Percentiles rank a stretch among this genome's conserved stretches.
Conservation (phyloP, 306 rosid species). For the Pachyrhizus erosus region DNA sequence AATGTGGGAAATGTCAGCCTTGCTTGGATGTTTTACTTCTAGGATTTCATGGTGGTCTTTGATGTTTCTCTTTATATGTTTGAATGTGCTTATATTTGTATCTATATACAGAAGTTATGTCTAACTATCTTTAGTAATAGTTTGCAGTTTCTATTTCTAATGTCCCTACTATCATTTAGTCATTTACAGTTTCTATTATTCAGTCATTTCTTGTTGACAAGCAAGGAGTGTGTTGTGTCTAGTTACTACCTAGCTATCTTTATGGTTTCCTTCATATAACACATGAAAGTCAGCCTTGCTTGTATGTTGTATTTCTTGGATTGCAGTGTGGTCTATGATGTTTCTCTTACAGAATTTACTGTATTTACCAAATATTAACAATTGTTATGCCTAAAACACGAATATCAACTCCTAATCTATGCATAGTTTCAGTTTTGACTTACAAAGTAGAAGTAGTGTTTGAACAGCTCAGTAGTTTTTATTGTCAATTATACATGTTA, state of each 20-base stretch:
- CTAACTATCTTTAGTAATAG: neutral
- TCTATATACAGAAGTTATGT: neutral
- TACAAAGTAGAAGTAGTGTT: neutral
- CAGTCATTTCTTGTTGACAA: neutral
- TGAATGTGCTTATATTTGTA: too few relatives aligned
- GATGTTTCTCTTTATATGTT: too few relatives aligned
- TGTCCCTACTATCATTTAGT: neutral
- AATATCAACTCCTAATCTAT: neutral
- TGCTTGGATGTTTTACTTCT: too few relatives aligned
- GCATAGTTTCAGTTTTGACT: neutral
- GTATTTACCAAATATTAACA: neutral
- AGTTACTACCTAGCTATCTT: neutral
- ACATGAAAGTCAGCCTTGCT: neutral
- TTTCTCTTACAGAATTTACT: neutral
- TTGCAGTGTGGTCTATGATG: neutral
- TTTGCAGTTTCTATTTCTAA: neutral
- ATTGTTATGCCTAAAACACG: neutral
- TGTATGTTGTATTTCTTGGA: constrained; percentile 19
- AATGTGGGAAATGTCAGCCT: too few relatives aligned
- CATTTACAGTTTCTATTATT: neutral
- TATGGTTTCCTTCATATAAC: too few relatives aligned
- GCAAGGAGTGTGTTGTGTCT: constrained; percentile 6
- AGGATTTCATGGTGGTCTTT: too few relatives aligned
- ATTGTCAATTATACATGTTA: neutral
- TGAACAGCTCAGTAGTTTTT: neutral